Evolutionary conservation across 257 asterid genomes (phyloP).

Genomic region (Lantana camara): DNA sequence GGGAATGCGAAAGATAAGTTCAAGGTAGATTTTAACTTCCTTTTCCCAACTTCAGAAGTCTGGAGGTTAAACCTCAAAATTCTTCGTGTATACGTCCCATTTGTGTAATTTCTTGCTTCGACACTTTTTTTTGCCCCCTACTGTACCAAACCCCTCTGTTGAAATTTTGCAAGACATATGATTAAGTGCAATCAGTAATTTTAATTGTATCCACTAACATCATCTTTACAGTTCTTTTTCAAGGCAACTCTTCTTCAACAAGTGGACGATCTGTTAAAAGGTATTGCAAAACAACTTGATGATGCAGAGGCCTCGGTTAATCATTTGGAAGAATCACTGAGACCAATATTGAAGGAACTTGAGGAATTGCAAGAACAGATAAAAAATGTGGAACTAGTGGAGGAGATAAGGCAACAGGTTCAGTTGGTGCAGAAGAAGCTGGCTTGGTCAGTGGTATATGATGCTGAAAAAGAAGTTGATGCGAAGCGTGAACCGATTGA

Average conservation of each 20-base stretch:
- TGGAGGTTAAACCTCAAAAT: conserved; percentile 12
- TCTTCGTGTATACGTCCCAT: neutral
- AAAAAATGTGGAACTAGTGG: conserved; percentile 78
- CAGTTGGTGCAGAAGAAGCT: conserved; percentile 70
- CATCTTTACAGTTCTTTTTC: conserved; percentile 74
- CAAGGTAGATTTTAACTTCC: conserved; percentile 52
- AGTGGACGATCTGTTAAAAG: conserved; percentile 73
- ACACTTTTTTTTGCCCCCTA: conserved; percentile 6
- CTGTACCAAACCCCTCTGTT: conserved; percentile 21
- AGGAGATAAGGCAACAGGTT: conserved; percentile 72
- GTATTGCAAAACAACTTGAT: conserved; percentile 57
- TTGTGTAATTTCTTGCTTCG: conserved; percentile 12
- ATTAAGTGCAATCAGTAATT: conserved; percentile 5
- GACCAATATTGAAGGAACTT: conserved; percentile 73
- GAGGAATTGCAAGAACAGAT: conserved; percentile 83
- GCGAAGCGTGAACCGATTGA: conserved; percentile 52
- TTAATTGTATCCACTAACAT: conserved; percentile 26
- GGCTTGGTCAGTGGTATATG: conserved; percentile 96
- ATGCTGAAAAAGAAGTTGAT: conserved; percentile 61
- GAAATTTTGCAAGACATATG: conserved; percentile 19
- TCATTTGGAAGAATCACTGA: conserved; percentile 73
- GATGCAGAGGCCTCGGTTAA: conserved; percentile 65
- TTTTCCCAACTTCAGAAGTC: conserved; percentile 18
- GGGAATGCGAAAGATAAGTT: conserved; percentile 89
- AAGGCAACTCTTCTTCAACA: conserved; percentile 97